phyloP scores from a whole-genome alignment of 2,329 filamentous ascomycete genomes.

The Arachnopeziza araneosa region DNA sequence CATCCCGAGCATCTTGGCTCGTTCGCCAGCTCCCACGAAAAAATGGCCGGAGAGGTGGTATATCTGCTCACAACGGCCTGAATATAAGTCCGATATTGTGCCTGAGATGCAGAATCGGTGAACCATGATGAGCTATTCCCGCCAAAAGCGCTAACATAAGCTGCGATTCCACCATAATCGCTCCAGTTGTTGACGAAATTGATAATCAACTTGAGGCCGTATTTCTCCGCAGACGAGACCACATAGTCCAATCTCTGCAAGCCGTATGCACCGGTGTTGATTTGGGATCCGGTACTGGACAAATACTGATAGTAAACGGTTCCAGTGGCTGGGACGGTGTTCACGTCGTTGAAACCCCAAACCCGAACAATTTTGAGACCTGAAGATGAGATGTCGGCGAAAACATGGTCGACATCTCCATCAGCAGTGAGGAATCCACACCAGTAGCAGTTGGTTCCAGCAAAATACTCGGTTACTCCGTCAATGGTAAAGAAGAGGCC shows the following conservation, averaged over 20 bases:
- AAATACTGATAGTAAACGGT: conserved; percentile 40
- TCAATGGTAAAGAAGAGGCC: conserved; percentile 38
- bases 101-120: conserved; percentile 45
- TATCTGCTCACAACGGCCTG: conserved; percentile 53
- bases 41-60: conserved; percentile 50
- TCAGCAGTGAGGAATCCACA: conserved; percentile 47
- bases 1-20: conserved; percentile 61
- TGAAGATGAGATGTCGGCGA: conserved; percentile 43
- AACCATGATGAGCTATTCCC: conserved; percentile 50
- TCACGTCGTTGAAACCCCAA: conserved; percentile 59
- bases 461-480: conserved; percentile 42
- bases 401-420: conserved; percentile 47
- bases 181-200: conserved; percentile 65
- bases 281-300: conserved; percentile 44
- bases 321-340: conserved; percentile 34
- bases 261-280: conserved; percentile 59
- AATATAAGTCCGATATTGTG: conserved; percentile 56
- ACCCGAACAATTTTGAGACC: conserved; percentile 55
- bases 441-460: conserved; percentile 52
- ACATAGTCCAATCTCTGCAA: conserved; percentile 61
- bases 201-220: conserved; percentile 58
- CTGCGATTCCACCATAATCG: conserved; percentile 60
- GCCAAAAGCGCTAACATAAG: conserved; percentile 51
- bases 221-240: conserved; percentile 51
- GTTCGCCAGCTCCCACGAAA: conserved; percentile 65